Evolutionary conservation across 805 yeast genomes (phyloP).

Genomic region (Cyberlindnera bimundalis): DNA sequence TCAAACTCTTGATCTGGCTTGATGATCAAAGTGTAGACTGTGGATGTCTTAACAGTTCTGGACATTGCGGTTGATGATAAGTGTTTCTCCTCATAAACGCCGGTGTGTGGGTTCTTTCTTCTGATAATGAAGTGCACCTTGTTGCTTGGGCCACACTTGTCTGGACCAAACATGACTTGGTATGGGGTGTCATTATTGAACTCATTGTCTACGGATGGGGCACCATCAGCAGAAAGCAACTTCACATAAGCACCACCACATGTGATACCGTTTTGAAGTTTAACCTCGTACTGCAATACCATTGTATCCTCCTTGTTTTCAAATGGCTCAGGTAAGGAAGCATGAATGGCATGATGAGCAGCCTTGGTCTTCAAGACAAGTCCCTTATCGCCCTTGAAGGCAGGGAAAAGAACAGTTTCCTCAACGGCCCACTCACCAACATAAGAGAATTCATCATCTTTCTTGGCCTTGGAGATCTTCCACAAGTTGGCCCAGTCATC

Average conservation of each 20-base stretch:
- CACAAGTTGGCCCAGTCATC: constrained; percentile 41
- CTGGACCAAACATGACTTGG: constrained; percentile 94
- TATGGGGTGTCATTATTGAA: constrained; percentile 69
- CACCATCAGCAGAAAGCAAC: constrained; percentile 48
- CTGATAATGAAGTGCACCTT: constrained; percentile 74
- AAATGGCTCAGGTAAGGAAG: constrained; percentile 52
- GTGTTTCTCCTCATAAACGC: constrained; percentile 65
- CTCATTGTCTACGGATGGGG: constrained; percentile 35
- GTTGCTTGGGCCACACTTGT: constrained; percentile 78
- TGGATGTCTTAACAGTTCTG: constrained; percentile 52
- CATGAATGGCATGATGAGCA: constrained; percentile 79
- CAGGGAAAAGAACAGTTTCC: constrained; percentile 55
- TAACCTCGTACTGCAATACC: constrained; percentile 87
- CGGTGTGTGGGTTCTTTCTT: constrained; percentile 51
- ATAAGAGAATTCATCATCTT: constrained; percentile 54
- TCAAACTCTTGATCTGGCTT: constrained; percentile 66
- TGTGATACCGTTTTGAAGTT: constrained; percentile 68
- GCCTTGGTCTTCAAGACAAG: constrained; percentile 74
- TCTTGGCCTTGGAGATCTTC: constrained; percentile 57
- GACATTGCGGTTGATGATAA: constrained; percentile 55
- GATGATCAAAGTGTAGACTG: constrained; percentile 75
- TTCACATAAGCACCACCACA: constrained; percentile 94
- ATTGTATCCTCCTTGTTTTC: constrained; percentile 60
- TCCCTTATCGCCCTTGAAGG: constrained; percentile 65
- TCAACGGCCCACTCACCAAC: constrained; percentile 76